phyloP scores from a whole-genome alignment of 768 basidiomycete species.

The Trametopsis cervina region DNA sequence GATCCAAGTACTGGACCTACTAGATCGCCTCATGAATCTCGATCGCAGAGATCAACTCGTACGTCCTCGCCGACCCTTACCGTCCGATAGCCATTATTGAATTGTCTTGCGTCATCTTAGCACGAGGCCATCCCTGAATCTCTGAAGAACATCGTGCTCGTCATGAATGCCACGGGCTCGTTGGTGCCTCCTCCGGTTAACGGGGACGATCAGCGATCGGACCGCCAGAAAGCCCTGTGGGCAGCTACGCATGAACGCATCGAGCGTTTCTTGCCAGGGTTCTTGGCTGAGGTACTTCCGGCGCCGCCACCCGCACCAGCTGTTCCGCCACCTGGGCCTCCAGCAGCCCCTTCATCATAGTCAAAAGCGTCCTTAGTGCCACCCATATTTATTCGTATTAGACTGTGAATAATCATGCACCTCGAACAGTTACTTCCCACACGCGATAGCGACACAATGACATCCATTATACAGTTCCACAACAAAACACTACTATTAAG shows the following conservation, averaged over 20 bases:
- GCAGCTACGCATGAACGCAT: slow-evolving; percentile 77
- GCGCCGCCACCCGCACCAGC: slow-evolving; percentile 21
- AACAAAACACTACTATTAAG: slow-evolving; percentile 2
- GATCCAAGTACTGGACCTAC: slow-evolving; percentile 82
- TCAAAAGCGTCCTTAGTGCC: background rate
- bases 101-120: slow-evolving; percentile 32
- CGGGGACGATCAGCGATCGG: slow-evolving; percentile 41
- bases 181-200: slow-evolving; percentile 59
- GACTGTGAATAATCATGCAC: background rate
- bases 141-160: slow-evolving; percentile 91
- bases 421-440: too few species aligned
- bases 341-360: background rate
- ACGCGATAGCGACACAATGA: slow-evolving; percentile 2
- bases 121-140: slow-evolving; percentile 95
- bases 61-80: slow-evolving; percentile 22
- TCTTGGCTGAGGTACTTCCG: slow-evolving; percentile 67
- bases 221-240: slow-evolving; percentile 72
- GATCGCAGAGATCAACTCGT: slow-evolving; percentile 86
- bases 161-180: slow-evolving; percentile 87
- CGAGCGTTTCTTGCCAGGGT: slow-evolving; percentile 88
- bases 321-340: slow-evolving; percentile 2
- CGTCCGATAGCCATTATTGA: background rate
- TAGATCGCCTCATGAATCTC: slow-evolving; percentile 84
- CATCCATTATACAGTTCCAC: slow-evolving; percentile 6
- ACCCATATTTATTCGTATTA: background rate